Evolutionary conservation across 176 grass and related monocot species (phyloP).

Genomic region (Zea mays): DNA sequence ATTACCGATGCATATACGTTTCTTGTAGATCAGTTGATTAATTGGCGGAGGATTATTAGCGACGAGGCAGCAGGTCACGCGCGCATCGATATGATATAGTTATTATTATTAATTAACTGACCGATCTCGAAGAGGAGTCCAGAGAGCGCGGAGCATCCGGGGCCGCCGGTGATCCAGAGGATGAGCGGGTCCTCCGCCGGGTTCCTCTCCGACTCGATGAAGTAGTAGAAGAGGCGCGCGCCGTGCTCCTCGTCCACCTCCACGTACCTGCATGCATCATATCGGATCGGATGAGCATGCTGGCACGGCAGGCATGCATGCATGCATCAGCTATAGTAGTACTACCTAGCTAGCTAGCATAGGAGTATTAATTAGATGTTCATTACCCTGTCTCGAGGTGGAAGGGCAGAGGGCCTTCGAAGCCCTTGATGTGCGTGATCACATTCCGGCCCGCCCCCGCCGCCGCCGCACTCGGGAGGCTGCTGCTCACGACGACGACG

Average conservation of each 20-base stretch:
- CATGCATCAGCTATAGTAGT: too few species aligned
- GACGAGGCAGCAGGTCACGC: too few species aligned
- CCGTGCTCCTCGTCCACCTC: conserved; percentile 63
- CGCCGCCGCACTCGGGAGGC: not conserved
- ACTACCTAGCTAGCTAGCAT: too few species aligned
- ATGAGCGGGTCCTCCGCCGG: conserved; percentile 56
- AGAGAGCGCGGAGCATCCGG: conserved; percentile 61
- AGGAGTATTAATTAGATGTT: too few species aligned
- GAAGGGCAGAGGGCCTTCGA: conserved; percentile 58
- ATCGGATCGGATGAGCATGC: too few species aligned
- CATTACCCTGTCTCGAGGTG: conserved; percentile 55
- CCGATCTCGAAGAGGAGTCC: conserved; percentile 64
- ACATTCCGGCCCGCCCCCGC: conserved; percentile 35
- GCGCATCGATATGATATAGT: too few species aligned
- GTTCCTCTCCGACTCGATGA: conserved; percentile 58
- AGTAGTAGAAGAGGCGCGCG: conserved; percentile 63
- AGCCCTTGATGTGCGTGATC: conserved; percentile 51
- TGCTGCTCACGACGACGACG: not conserved
- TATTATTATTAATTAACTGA: not conserved
- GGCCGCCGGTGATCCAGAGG: conserved; percentile 68
- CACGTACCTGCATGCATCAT: conserved; percentile 34
- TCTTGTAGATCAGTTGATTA: too few species aligned
- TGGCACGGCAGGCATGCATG: too few species aligned
- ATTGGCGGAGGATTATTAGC: too few species aligned
- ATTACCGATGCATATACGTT: too few species aligned